phyloP scores from a whole-genome alignment of 23 red algal species.

The Gracilariopsis chorda region DNA sequence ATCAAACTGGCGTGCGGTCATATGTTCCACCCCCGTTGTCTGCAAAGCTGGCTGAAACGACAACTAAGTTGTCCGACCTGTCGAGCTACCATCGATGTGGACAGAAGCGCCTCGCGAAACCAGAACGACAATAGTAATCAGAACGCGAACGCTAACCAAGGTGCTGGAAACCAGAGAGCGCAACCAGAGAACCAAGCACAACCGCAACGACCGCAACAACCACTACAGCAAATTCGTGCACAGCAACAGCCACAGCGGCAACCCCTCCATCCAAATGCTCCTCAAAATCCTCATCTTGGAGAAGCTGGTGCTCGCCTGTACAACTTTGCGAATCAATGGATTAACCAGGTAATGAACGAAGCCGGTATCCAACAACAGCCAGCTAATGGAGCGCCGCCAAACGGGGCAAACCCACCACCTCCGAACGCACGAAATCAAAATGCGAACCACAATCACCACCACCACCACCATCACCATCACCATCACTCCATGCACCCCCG shows the following conservation, averaged over 20 bases:
- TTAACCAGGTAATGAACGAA: slow-evolving; percentile 38
- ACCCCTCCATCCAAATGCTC: neutral
- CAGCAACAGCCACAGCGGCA: neutral
- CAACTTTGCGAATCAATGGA: slow-evolving; percentile 62
- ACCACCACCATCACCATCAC: neutral
- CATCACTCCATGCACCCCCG: neutral
- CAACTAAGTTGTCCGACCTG: slow-evolving; percentile 91
- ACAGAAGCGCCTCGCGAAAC: neutral
- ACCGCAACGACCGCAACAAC: neutral
- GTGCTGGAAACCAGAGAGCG: neutral
- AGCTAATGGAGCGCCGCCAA: neutral
- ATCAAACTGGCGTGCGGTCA: slow-evolving; percentile 95
- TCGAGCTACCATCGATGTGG: slow-evolving; percentile 73
- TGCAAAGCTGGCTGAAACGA: slow-evolving; percentile 91
- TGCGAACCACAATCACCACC: neutral
- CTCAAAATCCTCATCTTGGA: slow-evolving; percentile 36
- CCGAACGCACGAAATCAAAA: neutral
- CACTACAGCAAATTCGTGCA: neutral
- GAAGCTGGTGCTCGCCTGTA: slow-evolving; percentile 33
- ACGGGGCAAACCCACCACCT: neutral
- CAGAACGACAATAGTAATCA: neutral
- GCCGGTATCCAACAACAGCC: neutral
- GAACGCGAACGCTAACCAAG: neutral
- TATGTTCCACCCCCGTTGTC: slow-evolving; percentile 90
- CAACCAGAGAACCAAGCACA: neutral